Evolutionary conservation across 1,139 yeast genomes (phyloP), one percentile per base, ranked within the genome.

Genomic region (Suhomyces chickasaworum): DNA sequence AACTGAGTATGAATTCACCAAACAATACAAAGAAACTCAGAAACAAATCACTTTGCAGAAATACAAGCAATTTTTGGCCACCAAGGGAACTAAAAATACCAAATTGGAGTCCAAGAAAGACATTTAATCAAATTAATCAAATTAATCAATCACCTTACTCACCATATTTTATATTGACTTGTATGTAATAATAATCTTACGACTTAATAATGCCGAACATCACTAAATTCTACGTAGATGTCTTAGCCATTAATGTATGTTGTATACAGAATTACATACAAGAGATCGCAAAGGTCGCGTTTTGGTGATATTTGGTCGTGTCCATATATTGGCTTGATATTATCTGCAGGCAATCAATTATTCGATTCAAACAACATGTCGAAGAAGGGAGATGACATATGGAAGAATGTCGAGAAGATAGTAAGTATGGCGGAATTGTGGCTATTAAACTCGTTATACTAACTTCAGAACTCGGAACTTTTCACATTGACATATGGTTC

Each of bases 401-500:
- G 98, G 97, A 89, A 89, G 67, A 86, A 83, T 54, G 88, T 87
- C 37, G 97, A 89, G 57, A 93, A 93, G 66, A 86, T 93, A 49
- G 87, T 82, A 72, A 42, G 86, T 78, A 21, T 16, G n/a, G 9
- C 4, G 2, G 4, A 18, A 36, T 25, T 6, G 4, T 36, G 13
- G 25, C 13, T 15, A 4, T 4, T 2, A 13, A 18, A 8, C 27
- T 2, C 5, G 2, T 23, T 5, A n/a, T 41, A 44, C 50, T 46
- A 49, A 50, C 53, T 5, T 5, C 46, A 79, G 86, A 91, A 91
- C 63, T 86, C 96, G 3, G 99, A 95, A 66, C 76, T 93, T 44
- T 88, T 93, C 68, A 89, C 96, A 16, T 71, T 93, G 48, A 91
- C 97, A 0, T 93, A 93, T 61, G 99, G 99, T 10, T 85, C 97